Base-by-base conservation (phyloP, 2,329 filamentous ascomycete species). In the Exophiala aquamarina region DNA sequence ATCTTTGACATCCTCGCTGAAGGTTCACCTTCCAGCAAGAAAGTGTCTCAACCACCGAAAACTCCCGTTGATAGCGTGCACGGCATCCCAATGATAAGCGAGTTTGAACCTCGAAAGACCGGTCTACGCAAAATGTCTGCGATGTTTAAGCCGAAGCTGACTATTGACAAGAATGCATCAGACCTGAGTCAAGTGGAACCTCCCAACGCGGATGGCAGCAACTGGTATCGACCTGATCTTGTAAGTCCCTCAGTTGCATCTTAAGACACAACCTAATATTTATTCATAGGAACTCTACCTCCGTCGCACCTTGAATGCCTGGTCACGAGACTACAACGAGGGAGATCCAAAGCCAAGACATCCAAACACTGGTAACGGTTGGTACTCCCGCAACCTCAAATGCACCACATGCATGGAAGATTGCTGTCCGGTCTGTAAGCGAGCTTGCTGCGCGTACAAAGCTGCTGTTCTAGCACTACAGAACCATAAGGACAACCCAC, bases 371-470 rank as follows among this genome's bases (percentile, higher is more conserved):
- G 33, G 41, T n/a, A 55, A 61, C 41, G 44, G 35, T 19, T 66
- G 65, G 64, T 44, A 59, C 36, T 58, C 58, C 11, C 64, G 52
- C 49, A 66, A 67, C 40, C 58, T 67, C 14, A 56, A 59, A 34
- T 68, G 66, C 52, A 60, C 57, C 3, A 51, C 44, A 18, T 68
- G 65, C 41, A 23, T 42, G 9, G 59, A 56, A 20, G 14, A 47
- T 7, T 43, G 42, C 29, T 69, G 66, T 43, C 57, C 60, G 8
- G 32, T 60, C 36, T 69, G 66, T 43, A 49, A 51, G 14, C 53
- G 44, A 13, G 43, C 61, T 7, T 69, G 66, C 51, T 69, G 66
- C 43, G 57, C 65, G n/a, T 63, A 58, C 42, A 50, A 57, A 45
- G 52, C 58, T 28, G 44, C 54, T 17, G 44, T 57, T 14, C 39